Evolutionary conservation across 2,329 filamentous ascomycete species (phyloP), one percentile per base, ranked within the genome.

Genomic region (Fusarium goolgardi): DNA sequence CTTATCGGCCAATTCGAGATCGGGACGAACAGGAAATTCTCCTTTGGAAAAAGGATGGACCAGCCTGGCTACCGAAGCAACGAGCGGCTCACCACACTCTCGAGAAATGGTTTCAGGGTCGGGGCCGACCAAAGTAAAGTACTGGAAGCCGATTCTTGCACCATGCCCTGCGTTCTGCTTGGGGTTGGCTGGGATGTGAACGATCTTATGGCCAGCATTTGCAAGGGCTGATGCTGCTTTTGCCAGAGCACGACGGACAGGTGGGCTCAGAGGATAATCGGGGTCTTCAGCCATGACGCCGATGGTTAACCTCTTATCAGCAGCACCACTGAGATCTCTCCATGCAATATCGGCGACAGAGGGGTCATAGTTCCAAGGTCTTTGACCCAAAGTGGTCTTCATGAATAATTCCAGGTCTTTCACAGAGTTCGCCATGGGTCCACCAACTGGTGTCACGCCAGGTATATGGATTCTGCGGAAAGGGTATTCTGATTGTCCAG

Each of bases 181-280:
- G 0, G 65, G 59, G 12, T 78, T 69, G 7, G 61, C 49, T 1
- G 73, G 57, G 0, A 85, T 62, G 0, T 67, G 64, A 0, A 85
- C 61, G 0, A 87, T 71, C 0, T 72, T 74, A 63, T 88, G 83
- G 0, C 85, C 86, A 0, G 79, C 78, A 0, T 70, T 73, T 34
- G 76, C 70, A 5, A 88, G 71, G 0, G 68, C 70, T 1, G 75
- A 73, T 0, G 79, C 74, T 0, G 82, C 83, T 1, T 70, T 74
- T 7, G 81, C 75, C 2, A 88, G 62, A 2, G 82, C 77, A 3
- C 83, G 78, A 2, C 77, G 78, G 2, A 87, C 79, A 0, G 85
- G 82, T 0, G 86, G 85, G 25, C 86, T 84, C 0, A 87, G 75
- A 0, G 83, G 84, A 31, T 82, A 82, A 3, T 81, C 73, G 0